phyloP scores from a whole-genome alignment of 495 filamentous ascomycete species.

The Chaetomium cochliodes region DNA sequence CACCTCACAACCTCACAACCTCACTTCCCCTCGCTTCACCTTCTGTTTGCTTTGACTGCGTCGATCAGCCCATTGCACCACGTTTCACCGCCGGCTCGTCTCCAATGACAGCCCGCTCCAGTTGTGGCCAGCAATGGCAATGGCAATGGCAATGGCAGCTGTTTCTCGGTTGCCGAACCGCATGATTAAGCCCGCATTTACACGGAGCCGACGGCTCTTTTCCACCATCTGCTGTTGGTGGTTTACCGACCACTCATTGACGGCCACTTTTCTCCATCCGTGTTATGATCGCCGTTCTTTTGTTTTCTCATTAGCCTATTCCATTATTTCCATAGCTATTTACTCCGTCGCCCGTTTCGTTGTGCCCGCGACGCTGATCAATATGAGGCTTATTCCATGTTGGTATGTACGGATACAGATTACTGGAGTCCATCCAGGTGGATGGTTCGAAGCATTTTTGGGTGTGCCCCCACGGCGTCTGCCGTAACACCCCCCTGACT shows the following conservation, averaged over 20 bases:
- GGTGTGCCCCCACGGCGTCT: conserved; percentile 5
- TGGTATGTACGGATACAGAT: too few species aligned
- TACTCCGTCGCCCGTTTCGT: conserved; percentile 8
- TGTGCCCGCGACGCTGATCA: not conserved
- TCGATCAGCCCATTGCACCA: conserved; percentile 3
- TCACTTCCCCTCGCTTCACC: not conserved
- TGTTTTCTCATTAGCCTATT: conserved; percentile 16
- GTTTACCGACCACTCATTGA: not conserved
- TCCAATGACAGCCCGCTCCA: not conserved
- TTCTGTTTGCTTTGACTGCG: not conserved
- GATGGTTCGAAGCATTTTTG: not conserved
- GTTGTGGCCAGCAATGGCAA: not conserved
- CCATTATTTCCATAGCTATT: not conserved
- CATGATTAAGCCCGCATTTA: conserved; percentile 18
- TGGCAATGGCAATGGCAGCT: not conserved
- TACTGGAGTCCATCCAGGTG: not conserved
- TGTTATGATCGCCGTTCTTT: conserved; percentile 16
- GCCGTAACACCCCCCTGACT: not conserved
- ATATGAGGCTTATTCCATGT: conserved; percentile 1
- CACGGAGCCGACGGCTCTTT: conserved; percentile 12
- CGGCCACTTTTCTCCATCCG: not conserved
- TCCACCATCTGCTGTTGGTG: not conserved
- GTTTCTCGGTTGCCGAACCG: conserved; percentile 3
- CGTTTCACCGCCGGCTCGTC: conserved; percentile 14
- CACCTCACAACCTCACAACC: not conserved